phyloP scores from a whole-genome alignment of 176 grass and related monocot genomes.

The sorghum (Sorghum bicolor) region DNA sequence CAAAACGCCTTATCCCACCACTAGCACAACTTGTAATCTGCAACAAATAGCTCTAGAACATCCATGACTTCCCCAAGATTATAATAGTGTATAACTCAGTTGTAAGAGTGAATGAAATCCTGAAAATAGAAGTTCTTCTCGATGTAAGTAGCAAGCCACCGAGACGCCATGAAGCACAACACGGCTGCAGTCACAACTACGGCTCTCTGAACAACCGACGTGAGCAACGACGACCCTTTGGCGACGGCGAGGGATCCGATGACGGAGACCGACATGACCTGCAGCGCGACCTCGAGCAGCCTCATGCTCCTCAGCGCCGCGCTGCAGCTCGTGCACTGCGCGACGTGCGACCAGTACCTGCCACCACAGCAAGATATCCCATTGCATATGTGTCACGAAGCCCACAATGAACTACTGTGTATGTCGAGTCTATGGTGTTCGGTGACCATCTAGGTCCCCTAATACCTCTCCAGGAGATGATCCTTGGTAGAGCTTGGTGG shows the following conservation, averaged over 20 bases:
- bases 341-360: slow-evolving; percentile 91
- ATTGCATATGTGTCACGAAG: too few species aligned
- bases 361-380: too few species aligned
- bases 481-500: slow-evolving; percentile 60
- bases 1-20: too few species aligned
- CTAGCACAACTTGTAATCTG: too few species aligned
- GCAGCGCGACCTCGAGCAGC: slow-evolving; percentile 49
- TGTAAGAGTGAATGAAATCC: slow-evolving; percentile 87
- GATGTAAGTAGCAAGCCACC: slow-evolving; percentile 64
- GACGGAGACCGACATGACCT: slow-evolving; percentile 41
- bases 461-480: slow-evolving; percentile 55
- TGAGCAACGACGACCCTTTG: slow-evolving; percentile 20
- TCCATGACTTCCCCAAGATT: too few species aligned
- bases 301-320: slow-evolving; percentile 50
- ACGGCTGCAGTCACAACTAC: slow-evolving; percentile 31
- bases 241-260: slow-evolving; percentile 46
- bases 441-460: too few species aligned
- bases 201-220: slow-evolving; percentile 29
- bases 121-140: slow-evolving; percentile 75
- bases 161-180: slow-evolving; percentile 59
- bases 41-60: too few species aligned
- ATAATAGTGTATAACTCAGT: slow-evolving; percentile 25
- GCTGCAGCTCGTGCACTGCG: slow-evolving; percentile 72
- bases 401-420: too few species aligned
- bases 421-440: too few species aligned